These are phyloP conservation scores for Ceratocystis harringtonii DNA, from an alignment of 2,329 filamentous ascomycete genomes.

Conservation along the genomic window DNA sequence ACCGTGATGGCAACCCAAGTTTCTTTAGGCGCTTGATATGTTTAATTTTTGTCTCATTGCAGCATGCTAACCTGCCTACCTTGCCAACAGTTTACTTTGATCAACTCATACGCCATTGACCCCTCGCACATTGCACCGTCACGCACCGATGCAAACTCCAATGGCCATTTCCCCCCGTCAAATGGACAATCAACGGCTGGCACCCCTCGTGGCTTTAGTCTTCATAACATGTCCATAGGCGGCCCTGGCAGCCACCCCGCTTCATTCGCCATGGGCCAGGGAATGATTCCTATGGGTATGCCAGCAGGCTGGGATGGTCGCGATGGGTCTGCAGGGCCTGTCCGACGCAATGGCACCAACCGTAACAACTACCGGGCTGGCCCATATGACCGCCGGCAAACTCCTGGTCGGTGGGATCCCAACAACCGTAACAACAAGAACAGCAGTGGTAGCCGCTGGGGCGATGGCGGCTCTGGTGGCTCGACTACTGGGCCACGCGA, in stretches of 20 bases:
- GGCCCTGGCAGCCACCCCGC: slow-evolving; percentile 42
- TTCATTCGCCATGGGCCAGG: slow-evolving; percentile 38
- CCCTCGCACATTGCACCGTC: slow-evolving; percentile 90
- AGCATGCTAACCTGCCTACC: neutral
- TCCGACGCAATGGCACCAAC: slow-evolving; percentile 37
- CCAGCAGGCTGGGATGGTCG: slow-evolving; percentile 44
- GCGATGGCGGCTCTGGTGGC: slow-evolving; percentile 57
- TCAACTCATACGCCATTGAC: slow-evolving; percentile 90
- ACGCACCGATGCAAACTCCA: slow-evolving; percentile 83
- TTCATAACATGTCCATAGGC: slow-evolving; percentile 54
- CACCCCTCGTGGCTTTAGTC: slow-evolving; percentile 81
- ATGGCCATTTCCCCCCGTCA: slow-evolving; percentile 79
- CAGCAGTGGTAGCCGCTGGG: slow-evolving; percentile 43
- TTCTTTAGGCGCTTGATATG: neutral
- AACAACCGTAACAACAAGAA: slow-evolving; percentile 34
- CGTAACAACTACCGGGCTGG: slow-evolving; percentile 46
- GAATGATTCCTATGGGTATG: slow-evolving; percentile 40
- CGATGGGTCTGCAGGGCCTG: slow-evolving; percentile 43
- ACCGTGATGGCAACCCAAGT: neutral
- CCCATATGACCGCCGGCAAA: slow-evolving; percentile 56
- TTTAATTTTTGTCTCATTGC: too few relatives aligned
- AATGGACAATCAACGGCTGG: slow-evolving; percentile 63
- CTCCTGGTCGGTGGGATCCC: slow-evolving; percentile 35
- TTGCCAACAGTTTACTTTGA: slow-evolving; percentile 55
- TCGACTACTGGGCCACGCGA: slow-evolving; percentile 73